Conservation (phyloP, 805 yeast genomes). For the Isabelozyma pseudorhagii region DNA sequence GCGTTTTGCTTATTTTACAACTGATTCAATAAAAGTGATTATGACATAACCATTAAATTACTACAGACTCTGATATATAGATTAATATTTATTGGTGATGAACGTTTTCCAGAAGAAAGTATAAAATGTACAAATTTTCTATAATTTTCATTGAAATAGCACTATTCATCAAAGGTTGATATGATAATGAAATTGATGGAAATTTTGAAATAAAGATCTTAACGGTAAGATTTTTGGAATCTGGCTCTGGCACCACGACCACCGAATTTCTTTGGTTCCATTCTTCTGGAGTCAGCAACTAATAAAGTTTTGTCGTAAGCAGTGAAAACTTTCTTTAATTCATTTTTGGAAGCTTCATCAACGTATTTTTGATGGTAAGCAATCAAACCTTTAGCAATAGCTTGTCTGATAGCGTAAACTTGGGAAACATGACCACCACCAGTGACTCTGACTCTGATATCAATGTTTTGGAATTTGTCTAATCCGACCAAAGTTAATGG, state of each 20-base stretch:
- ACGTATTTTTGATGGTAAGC: conserved; percentile 99
- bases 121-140: background rate
- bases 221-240: conserved; percentile 99
- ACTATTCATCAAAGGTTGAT: background rate
- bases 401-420: conserved; percentile 99
- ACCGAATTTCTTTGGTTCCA: conserved; percentile 99
- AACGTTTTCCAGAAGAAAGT: background rate
- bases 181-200: background rate
- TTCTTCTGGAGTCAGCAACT: conserved; percentile 99
- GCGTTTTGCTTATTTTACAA: background rate
- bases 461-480: conserved; percentile 97
- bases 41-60: background rate
- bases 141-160: conserved; percentile 7
- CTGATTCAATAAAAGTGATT: background rate
- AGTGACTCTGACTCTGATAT: conserved; percentile 97
- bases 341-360: conserved; percentile 99
- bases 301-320: conserved; percentile 98
- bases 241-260: conserved; percentile 99
- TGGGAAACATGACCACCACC: conserved; percentile 99
- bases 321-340: conserved; percentile 96
- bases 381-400: conserved; percentile 98
- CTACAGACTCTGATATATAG: background rate
- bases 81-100: background rate
- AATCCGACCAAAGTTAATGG: conserved; percentile 97
- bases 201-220: conserved; percentile 26